phyloP scores from a whole-genome alignment of 805 yeast species.

The Tetrapisispora pingtungensis region DNA sequence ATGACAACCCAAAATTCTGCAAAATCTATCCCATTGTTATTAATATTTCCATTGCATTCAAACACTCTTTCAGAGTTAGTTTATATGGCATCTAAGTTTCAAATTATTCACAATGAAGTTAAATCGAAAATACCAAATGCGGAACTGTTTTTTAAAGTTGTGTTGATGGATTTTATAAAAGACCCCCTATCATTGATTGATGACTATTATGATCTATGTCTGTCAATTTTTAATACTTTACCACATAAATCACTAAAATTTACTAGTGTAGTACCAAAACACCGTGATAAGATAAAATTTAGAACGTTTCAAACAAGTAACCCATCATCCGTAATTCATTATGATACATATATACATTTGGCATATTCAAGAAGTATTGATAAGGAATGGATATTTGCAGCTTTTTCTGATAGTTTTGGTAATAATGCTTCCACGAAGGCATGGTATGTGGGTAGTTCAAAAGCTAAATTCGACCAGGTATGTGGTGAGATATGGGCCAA shows the following conservation, averaged over 20 bases:
- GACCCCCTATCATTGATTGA: slow-evolving; percentile 25
- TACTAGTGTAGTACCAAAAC: slow-evolving; percentile 33
- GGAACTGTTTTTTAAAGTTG: slow-evolving; percentile 28
- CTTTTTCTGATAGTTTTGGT: slow-evolving; percentile 86
- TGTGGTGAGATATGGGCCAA: slow-evolving; percentile 59
- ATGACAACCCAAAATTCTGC: slow-evolving; percentile 22
- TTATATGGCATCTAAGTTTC: slow-evolving; percentile 37
- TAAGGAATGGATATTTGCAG: slow-evolving; percentile 73
- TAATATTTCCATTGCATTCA: slow-evolving; percentile 21
- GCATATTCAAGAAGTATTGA: slow-evolving; percentile 79
- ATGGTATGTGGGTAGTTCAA: slow-evolving; percentile 42
- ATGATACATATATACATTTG: slow-evolving; percentile 69
- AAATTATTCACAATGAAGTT: slow-evolving; percentile 36
- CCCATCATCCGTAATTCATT: slow-evolving; percentile 20
- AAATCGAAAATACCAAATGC: slow-evolving; percentile 24
- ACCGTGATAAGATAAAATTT: slow-evolving; percentile 37
- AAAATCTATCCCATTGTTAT: slow-evolving; percentile 20
- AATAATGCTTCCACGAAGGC: slow-evolving; percentile 49
- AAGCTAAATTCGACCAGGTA: slow-evolving; percentile 40
- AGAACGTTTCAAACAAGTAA: slow-evolving; percentile 30
- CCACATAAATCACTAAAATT: slow-evolving; percentile 25
- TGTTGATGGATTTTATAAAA: slow-evolving; percentile 35
- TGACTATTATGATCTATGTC: slow-evolving; percentile 34
- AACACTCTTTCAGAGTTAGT: slow-evolving; percentile 34
- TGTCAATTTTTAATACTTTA: slow-evolving; percentile 49